Conservation (phyloP, 164 flowering plant genomes). For the Magnolia kwangsiensis region DNA sequence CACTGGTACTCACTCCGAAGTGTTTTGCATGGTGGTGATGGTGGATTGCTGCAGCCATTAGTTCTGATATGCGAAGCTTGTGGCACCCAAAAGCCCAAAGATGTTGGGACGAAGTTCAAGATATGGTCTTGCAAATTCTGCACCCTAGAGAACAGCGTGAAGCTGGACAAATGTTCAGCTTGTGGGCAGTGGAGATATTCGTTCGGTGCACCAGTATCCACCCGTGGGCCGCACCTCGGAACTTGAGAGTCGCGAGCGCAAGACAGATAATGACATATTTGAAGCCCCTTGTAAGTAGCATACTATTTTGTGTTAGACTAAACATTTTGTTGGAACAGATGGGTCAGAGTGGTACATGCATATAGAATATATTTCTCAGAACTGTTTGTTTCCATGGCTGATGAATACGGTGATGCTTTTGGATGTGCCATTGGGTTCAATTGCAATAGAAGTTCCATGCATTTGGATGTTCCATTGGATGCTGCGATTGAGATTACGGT, state of each 20-base stretch:
- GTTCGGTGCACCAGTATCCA: constrained; percentile 59
- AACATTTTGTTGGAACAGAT: neutral
- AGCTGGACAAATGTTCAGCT: constrained; percentile 68
- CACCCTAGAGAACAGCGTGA: constrained; percentile 67
- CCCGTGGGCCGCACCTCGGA: constrained; percentile 48
- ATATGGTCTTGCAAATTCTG: constrained; percentile 86
- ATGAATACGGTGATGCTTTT: no score
- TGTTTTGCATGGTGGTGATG: constrained; percentile 2
- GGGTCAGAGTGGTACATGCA: neutral
- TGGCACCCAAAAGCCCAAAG: constrained; percentile 50
- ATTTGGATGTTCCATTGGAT: no score
- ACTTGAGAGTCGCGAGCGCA: constrained; percentile 34
- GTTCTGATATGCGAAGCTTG: constrained; percentile 71
- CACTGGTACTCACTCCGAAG: neutral
- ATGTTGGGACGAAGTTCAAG: constrained; percentile 36
- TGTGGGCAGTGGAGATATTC: constrained; percentile 95
- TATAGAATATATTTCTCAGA: no score
- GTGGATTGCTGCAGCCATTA: constrained; percentile 48
- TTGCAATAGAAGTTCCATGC: no score
- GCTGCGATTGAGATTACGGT: no score
- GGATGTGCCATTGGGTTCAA: no score
- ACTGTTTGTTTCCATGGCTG: no score
- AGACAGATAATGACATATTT: neutral
- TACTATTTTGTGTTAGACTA: neutral
- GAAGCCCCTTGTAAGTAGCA: constrained; percentile 3